Conservation (phyloP, 176 grass and related monocot species). For the Musa acuminata region DNA sequence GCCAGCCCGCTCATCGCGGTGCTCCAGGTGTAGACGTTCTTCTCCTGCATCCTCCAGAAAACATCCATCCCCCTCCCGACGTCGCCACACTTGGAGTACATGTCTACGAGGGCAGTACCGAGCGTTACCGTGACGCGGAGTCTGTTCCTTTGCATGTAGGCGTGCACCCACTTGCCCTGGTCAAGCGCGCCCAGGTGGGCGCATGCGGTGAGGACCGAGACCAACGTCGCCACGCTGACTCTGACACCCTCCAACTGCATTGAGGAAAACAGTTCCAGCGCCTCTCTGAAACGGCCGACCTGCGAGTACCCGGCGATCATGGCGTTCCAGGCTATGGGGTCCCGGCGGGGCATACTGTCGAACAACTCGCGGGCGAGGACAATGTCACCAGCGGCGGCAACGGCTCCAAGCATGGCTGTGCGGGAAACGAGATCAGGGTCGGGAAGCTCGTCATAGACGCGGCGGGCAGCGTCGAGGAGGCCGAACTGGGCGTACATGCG, state of each 20-base stretch:
- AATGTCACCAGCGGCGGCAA: constrained; percentile 23
- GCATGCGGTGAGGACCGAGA: constrained; percentile 51
- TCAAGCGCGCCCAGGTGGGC: constrained; percentile 51
- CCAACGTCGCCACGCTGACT: constrained; percentile 43
- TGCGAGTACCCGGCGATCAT: constrained; percentile 55
- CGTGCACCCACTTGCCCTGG: constrained; percentile 53
- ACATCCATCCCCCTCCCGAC: constrained; percentile 39
- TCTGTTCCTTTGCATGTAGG: constrained; percentile 17
- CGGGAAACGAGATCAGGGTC: constrained; percentile 37
- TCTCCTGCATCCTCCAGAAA: constrained; percentile 57
- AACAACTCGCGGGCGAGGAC: constrained; percentile 52
- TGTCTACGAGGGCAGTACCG: constrained; percentile 60
- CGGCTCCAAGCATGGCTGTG: constrained; percentile 45
- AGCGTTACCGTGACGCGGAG: constrained; percentile 47
- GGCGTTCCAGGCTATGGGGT: constrained; percentile 62
- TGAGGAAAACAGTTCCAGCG: constrained; percentile 43
- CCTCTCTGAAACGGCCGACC: constrained; percentile 38
- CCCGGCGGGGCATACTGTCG: constrained; percentile 36
- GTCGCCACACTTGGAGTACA: constrained; percentile 70
- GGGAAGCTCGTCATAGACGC: constrained; percentile 37
- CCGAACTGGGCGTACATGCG: constrained; percentile 62
- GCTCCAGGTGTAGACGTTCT: constrained; percentile 72
- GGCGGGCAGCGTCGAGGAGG: constrained; percentile 17
- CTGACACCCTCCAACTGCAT: constrained; percentile 38
- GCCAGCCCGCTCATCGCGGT: constrained; percentile 50